Evolutionary conservation across 345 rosid genomes (phyloP).

Genomic region (Pugionium cornutum): DNA sequence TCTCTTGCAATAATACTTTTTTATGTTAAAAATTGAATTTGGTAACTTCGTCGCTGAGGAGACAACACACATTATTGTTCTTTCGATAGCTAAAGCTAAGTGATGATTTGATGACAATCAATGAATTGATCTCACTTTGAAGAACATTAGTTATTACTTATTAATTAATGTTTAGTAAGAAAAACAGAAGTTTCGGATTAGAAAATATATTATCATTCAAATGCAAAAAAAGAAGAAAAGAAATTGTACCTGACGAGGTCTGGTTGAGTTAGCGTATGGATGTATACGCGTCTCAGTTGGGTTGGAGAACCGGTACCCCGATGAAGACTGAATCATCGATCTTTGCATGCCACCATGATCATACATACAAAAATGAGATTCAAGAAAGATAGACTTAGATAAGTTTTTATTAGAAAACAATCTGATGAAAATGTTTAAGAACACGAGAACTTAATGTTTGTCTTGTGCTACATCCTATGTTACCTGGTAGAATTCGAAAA

Average conservation of each 20-base stretch:
- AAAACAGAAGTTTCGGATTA: neutral
- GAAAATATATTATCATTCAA: neutral
- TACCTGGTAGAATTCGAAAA: neutral
- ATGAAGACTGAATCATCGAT: constrained; percentile 10
- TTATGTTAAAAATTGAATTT: neutral
- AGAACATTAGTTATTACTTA: neutral
- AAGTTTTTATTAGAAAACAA: neutral
- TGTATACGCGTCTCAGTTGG: neutral
- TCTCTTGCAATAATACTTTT: neutral
- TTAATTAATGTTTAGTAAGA: neutral
- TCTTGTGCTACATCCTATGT: neutral
- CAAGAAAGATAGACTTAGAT: neutral
- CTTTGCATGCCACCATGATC: neutral
- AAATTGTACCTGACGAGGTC: constrained; percentile 10
- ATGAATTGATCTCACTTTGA: neutral
- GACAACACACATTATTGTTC: neutral
- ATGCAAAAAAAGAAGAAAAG: neutral
- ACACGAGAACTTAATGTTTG: neutral
- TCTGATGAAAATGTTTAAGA: neutral
- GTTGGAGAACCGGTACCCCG: neutral
- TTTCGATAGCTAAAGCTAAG: neutral
- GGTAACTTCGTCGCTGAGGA: neutral
- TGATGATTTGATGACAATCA: no score
- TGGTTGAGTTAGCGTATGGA: constrained; percentile 1
- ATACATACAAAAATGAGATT: neutral